Evolutionary conservation across 2,329 filamentous ascomycete genomes (phyloP).

Genomic region (Talaromyces funiculosus): DNA sequence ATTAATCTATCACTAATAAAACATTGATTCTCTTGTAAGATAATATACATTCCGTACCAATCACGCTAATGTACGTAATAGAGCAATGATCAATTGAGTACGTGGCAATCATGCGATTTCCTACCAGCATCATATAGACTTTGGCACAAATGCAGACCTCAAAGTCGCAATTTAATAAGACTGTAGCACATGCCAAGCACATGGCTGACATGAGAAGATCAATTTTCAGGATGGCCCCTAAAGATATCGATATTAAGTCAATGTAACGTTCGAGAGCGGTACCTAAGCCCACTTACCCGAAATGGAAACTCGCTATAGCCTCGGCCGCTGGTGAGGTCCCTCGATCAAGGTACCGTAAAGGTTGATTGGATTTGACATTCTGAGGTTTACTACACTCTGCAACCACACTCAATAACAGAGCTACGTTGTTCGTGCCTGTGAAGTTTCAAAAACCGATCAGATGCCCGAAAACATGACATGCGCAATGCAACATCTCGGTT

Average conservation of each 20-base stretch:
- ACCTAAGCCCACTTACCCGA: neutral
- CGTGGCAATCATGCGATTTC: neutral
- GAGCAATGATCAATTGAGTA: neutral
- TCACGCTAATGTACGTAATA: neutral
- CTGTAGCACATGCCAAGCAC: neutral
- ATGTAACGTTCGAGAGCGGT: constrained; percentile 1
- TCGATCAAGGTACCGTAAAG: neutral
- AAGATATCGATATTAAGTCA: neutral
- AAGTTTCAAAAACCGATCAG: neutral
- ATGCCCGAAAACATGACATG: neutral
- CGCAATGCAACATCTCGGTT: neutral
- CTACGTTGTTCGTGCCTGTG: neutral
- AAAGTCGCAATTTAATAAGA: neutral
- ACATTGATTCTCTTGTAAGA: no score
- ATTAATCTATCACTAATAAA: neutral
- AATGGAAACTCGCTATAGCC: neutral
- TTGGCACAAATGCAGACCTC: neutral
- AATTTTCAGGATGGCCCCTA: neutral
- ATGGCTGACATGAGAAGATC: neutral
- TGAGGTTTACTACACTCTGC: neutral
- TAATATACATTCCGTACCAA: no score
- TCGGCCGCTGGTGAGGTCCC: neutral
- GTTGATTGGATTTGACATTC: neutral
- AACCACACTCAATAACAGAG: neutral
- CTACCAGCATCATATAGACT: neutral